These are phyloP conservation scores for Phaeotremella fagi DNA, from an alignment of 768 basidiomycete genomes.

Conservation along the genomic window DNA sequence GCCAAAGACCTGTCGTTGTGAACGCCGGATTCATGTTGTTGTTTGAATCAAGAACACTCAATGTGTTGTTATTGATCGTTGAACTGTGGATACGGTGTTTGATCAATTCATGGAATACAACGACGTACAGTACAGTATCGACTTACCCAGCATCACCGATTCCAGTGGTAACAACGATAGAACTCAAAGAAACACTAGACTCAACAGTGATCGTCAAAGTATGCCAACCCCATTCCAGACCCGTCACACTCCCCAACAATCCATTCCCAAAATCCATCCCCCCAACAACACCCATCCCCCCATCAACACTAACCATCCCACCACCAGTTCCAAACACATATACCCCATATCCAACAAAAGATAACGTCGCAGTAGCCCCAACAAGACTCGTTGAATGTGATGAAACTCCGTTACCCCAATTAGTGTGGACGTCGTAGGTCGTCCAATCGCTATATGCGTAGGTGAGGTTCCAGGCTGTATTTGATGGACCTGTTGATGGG, in stretches of 20 bases:
- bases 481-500: neutral
- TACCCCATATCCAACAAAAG: neutral
- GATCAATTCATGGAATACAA: neutral
- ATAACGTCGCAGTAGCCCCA: neutral
- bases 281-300: neutral
- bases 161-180: neutral
- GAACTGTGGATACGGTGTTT: neutral
- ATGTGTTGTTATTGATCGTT: neutral
- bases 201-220: neutral
- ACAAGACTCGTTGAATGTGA: neutral
- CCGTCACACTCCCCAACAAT: neutral
- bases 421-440: neutral
- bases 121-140: neutral
- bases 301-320: neutral
- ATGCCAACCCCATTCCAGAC: neutral
- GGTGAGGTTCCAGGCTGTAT: neutral
- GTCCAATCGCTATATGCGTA: neutral
- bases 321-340: neutral
- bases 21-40: neutral
- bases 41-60: neutral
- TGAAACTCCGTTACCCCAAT: neutral
- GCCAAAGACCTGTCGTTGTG: neutral
- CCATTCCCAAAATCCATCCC: neutral
- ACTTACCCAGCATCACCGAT: neutral
- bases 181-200: neutral